Evolutionary conservation across 345 rosid genomes (phyloP), one percentile per base, ranked within the genome.

Genomic region (Eucalyptus paniculata): DNA sequence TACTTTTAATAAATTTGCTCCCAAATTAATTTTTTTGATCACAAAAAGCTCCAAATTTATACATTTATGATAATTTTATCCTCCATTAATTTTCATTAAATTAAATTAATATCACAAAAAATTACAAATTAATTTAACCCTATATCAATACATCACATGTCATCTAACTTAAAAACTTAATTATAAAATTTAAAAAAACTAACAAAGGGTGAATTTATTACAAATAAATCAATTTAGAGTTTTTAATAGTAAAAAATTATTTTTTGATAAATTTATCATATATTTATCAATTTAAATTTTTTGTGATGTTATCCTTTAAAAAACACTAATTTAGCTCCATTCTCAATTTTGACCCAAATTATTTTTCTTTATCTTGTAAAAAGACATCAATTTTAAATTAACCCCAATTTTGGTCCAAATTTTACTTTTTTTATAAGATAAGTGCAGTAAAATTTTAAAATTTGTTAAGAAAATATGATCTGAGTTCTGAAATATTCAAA

Each of bases 1-100:
- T 0, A 60, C 14, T 60, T 60, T 12, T 11, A 16, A 13, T 60
- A 60, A 60, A 60, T 60, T 28, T 26, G 6, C 30, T 9, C 13
- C 0, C 0, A 10, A 56, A 21, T 0, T 21, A 53, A 53, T 4
- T 21, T 53, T 19, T 7, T 56, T 24, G 0, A 24, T 0, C 30
- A 56, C 3, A 1, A 56, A 56, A 24, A 56, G 0, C 0, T 0
- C 0, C 0, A 0, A 0, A 56, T 0, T 56, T 0, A 0, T 24
- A 56, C 0, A 23, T 56, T 56, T 24, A 26, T 24, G 6, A 56
- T 0, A 0, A 56, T 24, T 56, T 24, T 24, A 56, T 11, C 6
- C 0, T 53, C 0, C 0, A 0, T 53, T 53, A 53, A 53, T 2
- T 53, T 53, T 0, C 2, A 0, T 53, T 53, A 0, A 53, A 53